Conservation (phyloP, 148 eudicot genomes). For the Vaccinium corymbosum region DNA sequence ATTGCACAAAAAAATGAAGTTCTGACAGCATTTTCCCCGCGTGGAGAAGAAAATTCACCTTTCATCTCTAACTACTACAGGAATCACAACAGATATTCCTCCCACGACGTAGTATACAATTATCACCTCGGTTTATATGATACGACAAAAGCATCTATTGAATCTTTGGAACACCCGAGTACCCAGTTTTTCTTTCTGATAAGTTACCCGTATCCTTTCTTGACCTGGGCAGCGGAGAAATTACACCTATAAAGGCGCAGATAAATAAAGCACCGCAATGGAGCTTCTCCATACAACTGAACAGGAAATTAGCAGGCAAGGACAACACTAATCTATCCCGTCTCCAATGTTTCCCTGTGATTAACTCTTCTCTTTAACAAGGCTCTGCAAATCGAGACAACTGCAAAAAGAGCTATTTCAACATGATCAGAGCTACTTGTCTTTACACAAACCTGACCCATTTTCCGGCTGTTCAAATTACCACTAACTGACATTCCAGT, state of each 20-base stretch:
- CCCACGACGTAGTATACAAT: slow-evolving; percentile 2
- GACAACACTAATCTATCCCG: slow-evolving; percentile 19
- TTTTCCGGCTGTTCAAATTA: slow-evolving; percentile 63
- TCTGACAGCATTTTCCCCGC: not conserved
- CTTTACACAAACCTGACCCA: slow-evolving; percentile 72
- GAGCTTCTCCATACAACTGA: not conserved
- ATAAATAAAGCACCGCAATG: not conserved
- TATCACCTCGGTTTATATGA: not conserved
- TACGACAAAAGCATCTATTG: not conserved
- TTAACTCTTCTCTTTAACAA: slow-evolving; percentile 36
- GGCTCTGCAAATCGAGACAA: slow-evolving; percentile 51
- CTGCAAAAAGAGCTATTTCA: slow-evolving; percentile 67
- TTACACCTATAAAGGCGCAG: not conserved
- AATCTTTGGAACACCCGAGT: not conserved
- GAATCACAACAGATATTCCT: not conserved
- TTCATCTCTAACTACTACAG: not conserved
- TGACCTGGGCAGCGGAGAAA: not conserved
- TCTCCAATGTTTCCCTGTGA: slow-evolving; percentile 30
- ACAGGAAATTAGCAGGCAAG: not conserved
- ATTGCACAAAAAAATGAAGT: slow-evolving; percentile 7
- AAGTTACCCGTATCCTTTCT: not conserved
- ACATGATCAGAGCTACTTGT: slow-evolving; percentile 67
- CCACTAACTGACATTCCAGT: slow-evolving; percentile 56
- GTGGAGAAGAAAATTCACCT: not conserved
- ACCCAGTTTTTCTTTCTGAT: not conserved